Conservation (phyloP, 345 rosid species). For the Raphanus raphanistrum region DNA sequence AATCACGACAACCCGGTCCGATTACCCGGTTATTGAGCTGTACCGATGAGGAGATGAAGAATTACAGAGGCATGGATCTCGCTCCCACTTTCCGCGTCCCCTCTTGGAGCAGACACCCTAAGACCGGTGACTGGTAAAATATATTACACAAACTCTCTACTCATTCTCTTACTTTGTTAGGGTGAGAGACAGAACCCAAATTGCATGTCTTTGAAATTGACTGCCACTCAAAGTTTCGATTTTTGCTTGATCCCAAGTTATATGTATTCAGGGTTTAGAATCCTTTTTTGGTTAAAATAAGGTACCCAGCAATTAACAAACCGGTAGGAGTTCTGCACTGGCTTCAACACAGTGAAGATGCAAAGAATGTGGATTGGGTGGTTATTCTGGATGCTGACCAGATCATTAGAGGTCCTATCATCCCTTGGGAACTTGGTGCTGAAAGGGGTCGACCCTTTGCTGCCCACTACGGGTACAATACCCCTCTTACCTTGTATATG, state of each 20-base stretch:
- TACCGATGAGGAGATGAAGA: constrained; percentile 79
- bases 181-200: neutral
- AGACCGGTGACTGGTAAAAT: constrained; percentile 79
- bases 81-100: constrained; percentile 92
- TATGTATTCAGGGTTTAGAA: too few relatives aligned
- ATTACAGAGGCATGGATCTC: constrained; percentile 78
- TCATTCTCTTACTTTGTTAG: too few relatives aligned
- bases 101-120: constrained; percentile 92
- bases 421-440: constrained; percentile 96
- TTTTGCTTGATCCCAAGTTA: too few relatives aligned
- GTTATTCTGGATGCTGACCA: constrained; percentile 97
- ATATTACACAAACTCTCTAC: too few relatives aligned
- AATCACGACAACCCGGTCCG: constrained; percentile 90
- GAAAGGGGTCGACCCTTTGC: constrained; percentile 85
- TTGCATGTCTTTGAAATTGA: neutral
- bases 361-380: constrained; percentile 89
- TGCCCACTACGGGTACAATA: constrained; percentile 92
- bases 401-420: constrained; percentile 90
- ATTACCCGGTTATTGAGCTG: constrained; percentile 90
- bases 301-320: constrained; percentile 98
- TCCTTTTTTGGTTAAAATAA: neutral
- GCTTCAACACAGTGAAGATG: constrained; percentile 91
- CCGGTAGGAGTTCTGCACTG: constrained; percentile 95
- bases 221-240: neutral
- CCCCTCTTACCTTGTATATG: neutral